phyloP scores from a whole-genome alignment of 495 filamentous ascomycete genomes.

The Penicillium verhagenii region DNA sequence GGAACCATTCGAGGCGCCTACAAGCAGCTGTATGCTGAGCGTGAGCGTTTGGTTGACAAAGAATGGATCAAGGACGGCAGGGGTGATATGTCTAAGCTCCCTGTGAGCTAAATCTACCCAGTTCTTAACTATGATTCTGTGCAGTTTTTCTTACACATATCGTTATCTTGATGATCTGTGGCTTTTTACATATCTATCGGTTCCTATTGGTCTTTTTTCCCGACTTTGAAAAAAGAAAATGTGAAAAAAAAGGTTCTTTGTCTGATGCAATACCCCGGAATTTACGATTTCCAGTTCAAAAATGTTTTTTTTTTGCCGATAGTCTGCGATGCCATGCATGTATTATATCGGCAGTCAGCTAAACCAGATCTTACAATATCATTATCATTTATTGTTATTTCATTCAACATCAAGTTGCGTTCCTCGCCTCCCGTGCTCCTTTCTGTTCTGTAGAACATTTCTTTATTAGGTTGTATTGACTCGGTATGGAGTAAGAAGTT shows the following conservation, averaged over 20 bases:
- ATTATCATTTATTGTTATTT: too few relatives aligned
- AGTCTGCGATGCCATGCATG: not conserved
- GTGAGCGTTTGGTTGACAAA: constrained; percentile 69
- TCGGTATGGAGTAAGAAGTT: too few relatives aligned
- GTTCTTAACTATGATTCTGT: not conserved
- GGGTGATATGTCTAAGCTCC: constrained; percentile 67
- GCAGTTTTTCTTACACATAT: not conserved
- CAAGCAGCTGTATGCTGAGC: constrained; percentile 73
- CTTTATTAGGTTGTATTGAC: too few relatives aligned
- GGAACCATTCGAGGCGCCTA: constrained; percentile 95
- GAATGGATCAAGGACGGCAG: constrained; percentile 71
- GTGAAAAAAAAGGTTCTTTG: not conserved
- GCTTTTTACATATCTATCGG: not conserved
- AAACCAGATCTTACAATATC: not conserved
- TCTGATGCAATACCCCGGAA: constrained; percentile 5
- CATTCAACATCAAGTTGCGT: too few relatives aligned
- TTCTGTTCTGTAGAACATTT: too few relatives aligned
- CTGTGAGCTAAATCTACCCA: constrained; percentile 38
- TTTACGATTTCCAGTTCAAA: not conserved
- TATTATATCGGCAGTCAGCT: not conserved
- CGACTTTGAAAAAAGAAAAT: not conserved
- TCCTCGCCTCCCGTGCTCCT: not conserved
- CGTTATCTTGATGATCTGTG: not conserved
- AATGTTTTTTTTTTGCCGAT: not conserved
- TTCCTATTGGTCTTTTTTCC: not conserved